A percentile compares a stretch with the other conserved stretches of the same genome.
Evolutionary conservation across 2,329 filamentous ascomycete genomes (phyloP).

Genomic region (Aspergillus hiratsukae): DNA sequence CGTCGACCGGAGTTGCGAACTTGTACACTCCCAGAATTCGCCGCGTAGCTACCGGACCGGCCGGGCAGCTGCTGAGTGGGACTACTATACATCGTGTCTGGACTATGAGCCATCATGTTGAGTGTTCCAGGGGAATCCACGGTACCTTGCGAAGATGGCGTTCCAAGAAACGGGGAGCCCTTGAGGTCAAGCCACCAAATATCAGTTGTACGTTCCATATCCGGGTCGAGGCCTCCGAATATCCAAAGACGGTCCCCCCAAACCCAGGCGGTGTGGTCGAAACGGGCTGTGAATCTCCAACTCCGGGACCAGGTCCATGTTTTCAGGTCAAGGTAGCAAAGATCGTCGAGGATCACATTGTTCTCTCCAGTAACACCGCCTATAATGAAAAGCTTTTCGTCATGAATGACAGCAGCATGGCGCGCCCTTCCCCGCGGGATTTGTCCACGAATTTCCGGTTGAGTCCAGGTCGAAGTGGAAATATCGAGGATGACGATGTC

Average conservation of each 20-base stretch:
- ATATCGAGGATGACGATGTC: conserved; percentile 96
- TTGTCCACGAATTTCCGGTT: conserved; percentile 78
- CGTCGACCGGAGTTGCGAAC: conserved; percentile 49
- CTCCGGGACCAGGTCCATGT: conserved; percentile 96
- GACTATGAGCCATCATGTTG: conserved; percentile 34
- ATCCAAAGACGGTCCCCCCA: conserved; percentile 94
- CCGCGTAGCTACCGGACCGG: conserved; percentile 59
- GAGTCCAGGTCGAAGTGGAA: conserved; percentile 90
- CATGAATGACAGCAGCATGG: conserved; percentile 89
- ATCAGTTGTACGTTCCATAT: conserved; percentile 95
- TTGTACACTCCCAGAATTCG: conserved; percentile 62
- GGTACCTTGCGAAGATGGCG: conserved; percentile 57
- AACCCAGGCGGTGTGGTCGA: conserved; percentile 92
- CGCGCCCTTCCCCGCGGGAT: conserved; percentile 85
- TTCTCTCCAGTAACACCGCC: conserved; percentile 94
- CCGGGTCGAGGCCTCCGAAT: conserved; percentile 87
- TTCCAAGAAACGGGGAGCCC: conserved; percentile 78
- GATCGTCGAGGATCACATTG: conserved; percentile 88
- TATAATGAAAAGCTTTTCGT: conserved; percentile 93
- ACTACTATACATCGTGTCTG: conserved; percentile 35
- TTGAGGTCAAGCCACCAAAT: conserved; percentile 97
- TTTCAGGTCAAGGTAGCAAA: conserved; percentile 93
- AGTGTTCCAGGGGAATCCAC: conserved; percentile 38
- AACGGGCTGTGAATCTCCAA: conserved; percentile 92
- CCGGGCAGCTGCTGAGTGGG: conserved; percentile 31